Conservation (phyloP, 208 protist genomes). For the Trypanosoma mega region DNA sequence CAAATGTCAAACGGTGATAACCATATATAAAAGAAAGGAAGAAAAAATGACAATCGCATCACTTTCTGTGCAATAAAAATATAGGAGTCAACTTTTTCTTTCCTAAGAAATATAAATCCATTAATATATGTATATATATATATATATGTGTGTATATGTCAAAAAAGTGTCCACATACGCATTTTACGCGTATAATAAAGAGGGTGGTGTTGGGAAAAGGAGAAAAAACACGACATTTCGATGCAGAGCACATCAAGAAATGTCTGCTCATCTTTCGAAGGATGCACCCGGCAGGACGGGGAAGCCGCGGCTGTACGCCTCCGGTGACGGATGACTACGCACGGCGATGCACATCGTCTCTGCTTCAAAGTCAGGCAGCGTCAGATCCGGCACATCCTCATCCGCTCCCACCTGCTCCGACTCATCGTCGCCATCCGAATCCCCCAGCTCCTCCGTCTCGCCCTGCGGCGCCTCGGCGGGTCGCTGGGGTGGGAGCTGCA, state of each 20-base stretch:
- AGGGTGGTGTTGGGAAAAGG: neutral
- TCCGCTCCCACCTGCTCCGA: too few relatives aligned
- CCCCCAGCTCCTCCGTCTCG: conserved; percentile 7
- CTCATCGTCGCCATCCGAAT: conserved; percentile 14
- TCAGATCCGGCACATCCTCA: too few relatives aligned
- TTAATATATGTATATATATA: neutral
- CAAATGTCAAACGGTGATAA: too few relatives aligned
- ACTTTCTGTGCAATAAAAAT: neutral
- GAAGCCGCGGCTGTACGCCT: conserved; percentile 11
- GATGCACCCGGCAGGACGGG: conserved; percentile 8
- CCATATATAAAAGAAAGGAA: neutral
- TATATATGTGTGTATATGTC: neutral
- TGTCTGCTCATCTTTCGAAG: conserved; percentile 3
- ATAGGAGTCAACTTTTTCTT: neutral
- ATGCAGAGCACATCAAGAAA: neutral
- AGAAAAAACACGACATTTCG: neutral
- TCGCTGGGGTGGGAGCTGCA: conserved; percentile 19
- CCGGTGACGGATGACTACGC: conserved; percentile 11
- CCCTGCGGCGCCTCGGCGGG: neutral
- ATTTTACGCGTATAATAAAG: neutral
- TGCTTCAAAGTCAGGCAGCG: conserved; percentile 30
- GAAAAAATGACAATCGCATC: neutral
- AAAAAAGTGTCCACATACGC: neutral
- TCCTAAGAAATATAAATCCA: neutral
- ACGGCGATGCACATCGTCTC: conserved; percentile 13